phyloP scores from a whole-genome alignment of 805 yeast species.

The Candida mattraensis region DNA sequence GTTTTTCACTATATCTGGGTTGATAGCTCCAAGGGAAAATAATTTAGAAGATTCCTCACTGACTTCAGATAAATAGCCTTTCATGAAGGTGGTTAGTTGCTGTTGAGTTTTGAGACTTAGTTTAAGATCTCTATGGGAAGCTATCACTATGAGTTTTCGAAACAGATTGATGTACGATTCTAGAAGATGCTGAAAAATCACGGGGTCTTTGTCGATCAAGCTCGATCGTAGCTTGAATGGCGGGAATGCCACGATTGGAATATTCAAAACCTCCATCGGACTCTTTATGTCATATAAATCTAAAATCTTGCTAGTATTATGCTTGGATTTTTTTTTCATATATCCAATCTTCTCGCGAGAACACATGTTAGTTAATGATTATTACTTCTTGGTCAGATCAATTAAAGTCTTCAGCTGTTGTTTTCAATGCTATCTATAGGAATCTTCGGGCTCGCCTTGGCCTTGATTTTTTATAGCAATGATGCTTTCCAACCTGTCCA shows the following conservation, averaged over 20 bases:
- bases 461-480: slow-evolving; percentile 18
- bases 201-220: slow-evolving; percentile 80
- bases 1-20: slow-evolving; percentile 62
- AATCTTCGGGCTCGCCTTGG: slow-evolving; percentile 8
- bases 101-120: slow-evolving; percentile 56
- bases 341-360: no score
- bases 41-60: slow-evolving; percentile 60
- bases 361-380: not conserved
- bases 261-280: slow-evolving; percentile 26
- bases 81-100: slow-evolving; percentile 56
- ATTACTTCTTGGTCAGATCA: no score
- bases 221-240: slow-evolving; percentile 74
- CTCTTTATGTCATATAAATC: not conserved
- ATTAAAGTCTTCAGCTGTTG: not conserved
- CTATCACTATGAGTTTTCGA: slow-evolving; percentile 41
- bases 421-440: slow-evolving; percentile 6
- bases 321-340: not conserved
- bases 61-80: slow-evolving; percentile 58
- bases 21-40: slow-evolving; percentile 69
- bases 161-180: slow-evolving; percentile 61
- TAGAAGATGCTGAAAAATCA: slow-evolving; percentile 73
- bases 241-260: slow-evolving; percentile 70
- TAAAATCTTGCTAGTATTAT: no score
- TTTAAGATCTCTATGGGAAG: slow-evolving; percentile 29
- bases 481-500: slow-evolving; percentile 44